Base-by-base conservation (phyloP, 306 rosid species). In the Cicer arietinum region DNA sequence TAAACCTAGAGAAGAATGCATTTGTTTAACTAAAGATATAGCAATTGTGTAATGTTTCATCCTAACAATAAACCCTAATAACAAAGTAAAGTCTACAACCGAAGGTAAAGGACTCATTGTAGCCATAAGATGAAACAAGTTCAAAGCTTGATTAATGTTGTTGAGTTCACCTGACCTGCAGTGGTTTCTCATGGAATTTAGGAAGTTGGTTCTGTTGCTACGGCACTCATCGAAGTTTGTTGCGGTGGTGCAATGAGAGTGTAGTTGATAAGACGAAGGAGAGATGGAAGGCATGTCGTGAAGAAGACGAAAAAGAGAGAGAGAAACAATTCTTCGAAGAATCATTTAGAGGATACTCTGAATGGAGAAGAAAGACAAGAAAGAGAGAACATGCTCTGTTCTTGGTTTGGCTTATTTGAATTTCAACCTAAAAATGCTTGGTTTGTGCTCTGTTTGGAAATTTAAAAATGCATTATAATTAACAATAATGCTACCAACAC, bases 21-120 rank as follows among this genome's bases (percentile, higher is more conserved):
- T 86, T 10, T 59, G 44, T 13, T 86, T 77, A 75, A 74, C 53
- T 0, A 80, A 71, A 40, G 75, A 77, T 53, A 86, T 74, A 3
- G 74, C 83, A 5, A 30, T 13, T 52, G 68, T 43, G 77, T 81
- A 69, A 45, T 81, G 80, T 53, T 63, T 81, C 84, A 81, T 43
- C 63, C 67, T 80, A 10, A 64, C 82, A 60, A 80, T 58, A 30
- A 46, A 71, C 12, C 77, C 74, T 54, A 86, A 53, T 25, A 80
- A 41, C 51, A 77, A 61, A 71, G 80, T 83, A 41, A 80, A 86
- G 54, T 79, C 74, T 37, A 43, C 1, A 48, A 83, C 79, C 13
- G 77, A 78, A 13, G 87, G 89, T 61, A 86, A 42, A 63, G 84
- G 85, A 20, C 51, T 74, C 74, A 75, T 59, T 51, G 0, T 58